Conservation (phyloP, 345 rosid genomes). For the Aurinia saxatilis region DNA sequence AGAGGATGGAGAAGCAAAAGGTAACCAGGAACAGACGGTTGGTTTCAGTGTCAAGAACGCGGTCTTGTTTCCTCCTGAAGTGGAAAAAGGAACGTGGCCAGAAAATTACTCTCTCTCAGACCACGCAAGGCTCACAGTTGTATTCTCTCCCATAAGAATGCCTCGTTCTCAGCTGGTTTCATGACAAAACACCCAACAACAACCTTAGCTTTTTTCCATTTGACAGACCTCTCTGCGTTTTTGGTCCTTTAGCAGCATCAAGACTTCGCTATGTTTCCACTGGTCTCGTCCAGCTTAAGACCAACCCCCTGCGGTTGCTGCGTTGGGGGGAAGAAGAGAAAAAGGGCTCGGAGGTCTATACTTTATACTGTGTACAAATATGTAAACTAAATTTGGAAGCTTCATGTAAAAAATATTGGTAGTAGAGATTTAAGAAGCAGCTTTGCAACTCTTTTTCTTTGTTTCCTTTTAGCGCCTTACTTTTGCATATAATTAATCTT, state of each 20-base stretch:
- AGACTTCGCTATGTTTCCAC: neutral
- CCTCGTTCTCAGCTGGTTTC: constrained; percentile 39
- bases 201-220: neutral
- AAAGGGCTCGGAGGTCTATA: neutral
- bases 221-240: neutral
- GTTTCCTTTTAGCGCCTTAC: neutral
- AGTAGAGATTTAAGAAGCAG: constrained; percentile 17
- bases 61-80: constrained; percentile 69
- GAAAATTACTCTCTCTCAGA: constrained; percentile 71
- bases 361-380: constrained; percentile 6
- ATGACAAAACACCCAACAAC: constrained; percentile 19
- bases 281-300: neutral
- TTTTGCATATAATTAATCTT: neutral
- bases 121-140: constrained; percentile 69
- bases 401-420: constrained; percentile 16
- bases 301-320: neutral
- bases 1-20: constrained; percentile 25
- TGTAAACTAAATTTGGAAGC: constrained; percentile 10
- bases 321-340: constrained; percentile 15
- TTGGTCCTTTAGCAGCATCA: neutral
- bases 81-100: constrained; percentile 70
- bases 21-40: constrained; percentile 45
- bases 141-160: constrained; percentile 63
- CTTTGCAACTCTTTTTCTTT: constrained; percentile 4
- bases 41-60: constrained; percentile 71